Percentiles rank a stretch among this genome's conserved stretches.
Evolutionary conservation across 208 protist genomes (phyloP).

Genomic region (Phytomonas sp.): DNA sequence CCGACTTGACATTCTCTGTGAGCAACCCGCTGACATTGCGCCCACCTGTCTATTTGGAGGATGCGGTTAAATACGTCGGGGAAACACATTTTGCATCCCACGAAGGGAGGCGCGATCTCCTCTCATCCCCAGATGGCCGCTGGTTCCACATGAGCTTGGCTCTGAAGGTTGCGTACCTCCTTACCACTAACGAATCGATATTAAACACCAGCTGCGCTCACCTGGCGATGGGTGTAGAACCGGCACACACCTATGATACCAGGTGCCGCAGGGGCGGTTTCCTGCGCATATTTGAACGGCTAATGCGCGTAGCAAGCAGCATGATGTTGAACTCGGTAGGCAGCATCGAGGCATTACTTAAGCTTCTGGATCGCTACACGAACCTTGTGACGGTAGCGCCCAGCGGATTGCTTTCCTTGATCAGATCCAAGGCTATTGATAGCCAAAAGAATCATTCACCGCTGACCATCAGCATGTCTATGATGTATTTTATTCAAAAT

Average conservation of each 20-base stretch:
- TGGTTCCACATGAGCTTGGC: slow-evolving; percentile 75
- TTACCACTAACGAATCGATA: slow-evolving; percentile 35
- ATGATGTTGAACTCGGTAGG: slow-evolving; percentile 43
- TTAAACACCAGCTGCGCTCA: slow-evolving; percentile 47
- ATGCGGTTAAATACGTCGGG: background rate
- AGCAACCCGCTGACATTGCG: background rate
- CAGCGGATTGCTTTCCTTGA: slow-evolving; percentile 23
- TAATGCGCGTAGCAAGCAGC: slow-evolving; percentile 51
- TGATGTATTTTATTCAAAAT: slow-evolving; percentile 49
- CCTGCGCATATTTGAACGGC: slow-evolving; percentile 68
- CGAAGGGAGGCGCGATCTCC: slow-evolving; percentile 11
- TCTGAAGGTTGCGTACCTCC: slow-evolving; percentile 45
- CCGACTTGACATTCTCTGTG: background rate
- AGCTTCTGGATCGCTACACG: slow-evolving; percentile 30
- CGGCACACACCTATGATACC: background rate
- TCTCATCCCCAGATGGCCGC: slow-evolving; percentile 43
- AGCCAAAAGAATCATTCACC: slow-evolving; percentile 57
- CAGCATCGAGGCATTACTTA: slow-evolving; percentile 25
- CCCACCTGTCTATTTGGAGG: background rate
- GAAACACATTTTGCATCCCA: background rate
- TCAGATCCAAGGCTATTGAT: slow-evolving; percentile 24
- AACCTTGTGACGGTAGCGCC: background rate
- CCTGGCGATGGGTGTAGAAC: background rate
- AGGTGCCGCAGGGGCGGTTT: slow-evolving; percentile 45
- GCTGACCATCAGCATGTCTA: slow-evolving; percentile 49